A percentile compares a stretch with the other conserved stretches of the same genome.
phyloP scores from a whole-genome alignment of 2,329 filamentous ascomycete species.

The Pseudogymnoascus pannorum region DNA sequence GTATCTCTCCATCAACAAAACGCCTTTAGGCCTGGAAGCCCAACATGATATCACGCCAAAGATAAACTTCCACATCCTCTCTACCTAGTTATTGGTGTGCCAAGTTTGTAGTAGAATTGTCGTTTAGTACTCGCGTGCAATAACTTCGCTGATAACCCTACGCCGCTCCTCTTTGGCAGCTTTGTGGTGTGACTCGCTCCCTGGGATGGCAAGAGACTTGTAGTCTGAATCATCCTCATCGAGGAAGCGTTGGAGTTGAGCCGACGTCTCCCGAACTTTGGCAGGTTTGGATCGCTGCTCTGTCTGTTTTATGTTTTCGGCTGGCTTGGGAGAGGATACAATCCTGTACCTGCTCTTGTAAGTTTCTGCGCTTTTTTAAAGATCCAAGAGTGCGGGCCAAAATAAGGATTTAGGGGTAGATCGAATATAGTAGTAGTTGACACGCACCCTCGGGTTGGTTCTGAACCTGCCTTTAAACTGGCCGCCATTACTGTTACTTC shows the following conservation, averaged over 20 bases:
- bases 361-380: not conserved
- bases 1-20: not conserved
- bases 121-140: not conserved
- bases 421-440: not conserved
- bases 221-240: not conserved
- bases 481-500: not conserved
- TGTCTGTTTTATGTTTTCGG: not conserved
- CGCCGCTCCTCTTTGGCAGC: not conserved
- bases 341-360: not conserved
- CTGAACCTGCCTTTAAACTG: not conserved
- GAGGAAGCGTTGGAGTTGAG: not conserved
- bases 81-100: not conserved
- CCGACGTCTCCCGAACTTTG: not conserved
- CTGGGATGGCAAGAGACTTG: not conserved
- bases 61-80: not conserved
- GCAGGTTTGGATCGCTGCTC: not conserved
- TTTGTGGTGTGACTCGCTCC: not conserved
- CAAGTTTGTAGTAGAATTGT: not conserved
- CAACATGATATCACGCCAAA: not conserved
- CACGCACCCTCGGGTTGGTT: not conserved
- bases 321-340: not conserved
- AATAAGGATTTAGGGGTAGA: not conserved
- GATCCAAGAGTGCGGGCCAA: not conserved
- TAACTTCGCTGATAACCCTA: not conserved
- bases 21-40: not conserved